A percentile compares a stretch with the other conserved stretches of the same genome.
Evolutionary conservation across 164 flowering plant genomes (phyloP).

Genomic region (Magnolia changhungtana): DNA sequence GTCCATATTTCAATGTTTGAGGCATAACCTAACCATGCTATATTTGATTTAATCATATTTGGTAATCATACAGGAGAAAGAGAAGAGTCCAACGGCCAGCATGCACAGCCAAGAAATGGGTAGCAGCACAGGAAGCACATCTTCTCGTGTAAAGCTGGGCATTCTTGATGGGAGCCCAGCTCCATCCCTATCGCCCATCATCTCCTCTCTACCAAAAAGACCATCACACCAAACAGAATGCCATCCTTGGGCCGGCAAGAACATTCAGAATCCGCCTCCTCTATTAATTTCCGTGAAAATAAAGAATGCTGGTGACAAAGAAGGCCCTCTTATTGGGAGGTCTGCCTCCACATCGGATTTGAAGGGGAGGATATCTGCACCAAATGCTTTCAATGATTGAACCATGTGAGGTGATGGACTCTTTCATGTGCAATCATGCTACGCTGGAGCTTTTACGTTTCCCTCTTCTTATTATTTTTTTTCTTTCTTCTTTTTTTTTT

Average conservation of each 20-base stretch:
- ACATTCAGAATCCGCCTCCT: constrained; percentile 50
- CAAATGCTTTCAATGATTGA: constrained; percentile 27
- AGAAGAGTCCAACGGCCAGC: constrained; percentile 24
- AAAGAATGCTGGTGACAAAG: constrained; percentile 28
- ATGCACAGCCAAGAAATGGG: constrained; percentile 29
- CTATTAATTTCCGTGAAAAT: constrained; percentile 32
- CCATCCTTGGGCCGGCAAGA: constrained; percentile 54
- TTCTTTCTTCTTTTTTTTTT: not conserved
- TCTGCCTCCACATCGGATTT: constrained; percentile 51
- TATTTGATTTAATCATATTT: not conserved
- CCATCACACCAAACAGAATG: constrained; percentile 41
- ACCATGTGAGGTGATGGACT: not conserved
- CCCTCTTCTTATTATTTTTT: not conserved
- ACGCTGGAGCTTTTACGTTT: not conserved
- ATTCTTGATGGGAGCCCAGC: constrained; percentile 16
- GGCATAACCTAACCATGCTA: not conserved
- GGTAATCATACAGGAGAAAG: constrained; percentile 22
- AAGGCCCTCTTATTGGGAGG: constrained; percentile 26
- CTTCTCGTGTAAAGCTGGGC: constrained; percentile 26
- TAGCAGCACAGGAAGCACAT: constrained; percentile 34
- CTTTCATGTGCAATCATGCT: not conserved
- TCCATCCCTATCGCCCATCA: constrained; percentile 30
- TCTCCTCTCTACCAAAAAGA: constrained; percentile 17
- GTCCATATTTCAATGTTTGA: not conserved
- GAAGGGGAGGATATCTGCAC: constrained; percentile 25